Base-by-base conservation (phyloP, 78 protist species). In the Protostelium mycophagum region DNA sequence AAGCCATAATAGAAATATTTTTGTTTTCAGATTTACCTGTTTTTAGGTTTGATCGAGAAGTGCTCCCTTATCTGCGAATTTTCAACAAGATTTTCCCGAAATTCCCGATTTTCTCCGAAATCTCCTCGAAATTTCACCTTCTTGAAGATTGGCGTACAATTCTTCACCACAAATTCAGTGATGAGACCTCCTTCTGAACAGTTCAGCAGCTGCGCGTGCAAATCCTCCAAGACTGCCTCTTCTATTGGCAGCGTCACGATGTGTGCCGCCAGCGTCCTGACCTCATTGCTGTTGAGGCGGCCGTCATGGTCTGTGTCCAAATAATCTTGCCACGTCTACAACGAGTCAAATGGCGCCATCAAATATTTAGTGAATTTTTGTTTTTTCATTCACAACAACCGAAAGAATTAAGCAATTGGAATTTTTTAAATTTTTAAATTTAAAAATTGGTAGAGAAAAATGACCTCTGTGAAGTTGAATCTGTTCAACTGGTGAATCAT, bases 301-400 rank as follows among this genome's bases (percentile, higher is more conserved):
- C 97, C 98, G 86, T 95, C 94, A 0, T 38, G 36, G 85, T 98
- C 86, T 0, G 36, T 38, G 85, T 97, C 99, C 28, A 96, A 23
- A 28, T 90, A 63, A 34, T 63, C 39, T 0, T 0, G 1, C 89
- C 94, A 98, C 28, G 91, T 28, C 34, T 38, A 5, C 51, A 23
- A 35, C 34, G 85, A 1, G 16, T 94, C 83, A 28, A 89, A 88
- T 0, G 37, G 36, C 28, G 10, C 9, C 89, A 36, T 38, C 16
- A n/a, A n/a, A n/a, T n/a, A n/a, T n/a, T n/a, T n/a, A n/a, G n/a
- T n/a, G n/a, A n/a, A n/a, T n/a, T n/a, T n/a, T n/a, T n/a, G n/a
- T n/a, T n/a, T n/a, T n/a, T n/a, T n/a, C n/a, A n/a, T n/a, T n/a
- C n/a, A n/a, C n/a, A n/a, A n/a, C n/a, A n/a, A n/a, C n/a, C n/a